Base-by-base conservation (phyloP, 257 asterid species). In the Scutellaria galericulata region DNA sequence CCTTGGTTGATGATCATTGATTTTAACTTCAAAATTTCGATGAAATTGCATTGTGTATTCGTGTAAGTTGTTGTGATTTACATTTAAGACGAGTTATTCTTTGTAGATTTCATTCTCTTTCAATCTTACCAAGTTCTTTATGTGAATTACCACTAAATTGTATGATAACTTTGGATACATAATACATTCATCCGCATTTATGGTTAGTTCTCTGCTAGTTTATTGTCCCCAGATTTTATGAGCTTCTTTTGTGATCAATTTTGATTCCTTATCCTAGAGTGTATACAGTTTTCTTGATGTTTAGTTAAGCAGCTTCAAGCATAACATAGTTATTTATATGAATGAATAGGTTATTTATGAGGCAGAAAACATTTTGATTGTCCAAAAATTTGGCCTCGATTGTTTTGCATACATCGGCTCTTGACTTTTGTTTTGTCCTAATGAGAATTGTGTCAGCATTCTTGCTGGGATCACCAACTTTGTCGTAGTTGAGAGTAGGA, bases 1-100 rank as follows among this genome's bases (percentile, higher is more conserved):
- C 42, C 7, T 54, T 45, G 61, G 22, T 64, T 79, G 13, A 24
- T 40, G 65, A 68, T 53, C 14, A 13, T 77, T 51, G 50, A 46
- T 75, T 20, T 22, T 51, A 13, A n/a, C 18, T 64, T 1, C 13
- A 18, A 20, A 50, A 7, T 58, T 37, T 47, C 57, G 11, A 41
- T 63, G 68, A 64, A 42, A 60, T 35, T 68, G 46, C 48, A 13
- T 45, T 78, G 59, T 68, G 68, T 71, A 56, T 48, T 66, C 15
- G 7, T 71, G 77, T 71, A 40, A 61, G 40, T 71, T 61, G 39
- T 9, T 78, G 64, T 62, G n/a, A 47, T 68, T 77, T 22, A 7
- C 14, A 54, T 68, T 48, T 55, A 53, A 27, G 62, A 10, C 24
- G 70, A 39, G 37, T 37, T 39, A 50, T 73, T 77, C 55, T 24